Base-by-base conservation (phyloP, 768 basidiomycete species). In the Psilocybe azurescens region DNA sequence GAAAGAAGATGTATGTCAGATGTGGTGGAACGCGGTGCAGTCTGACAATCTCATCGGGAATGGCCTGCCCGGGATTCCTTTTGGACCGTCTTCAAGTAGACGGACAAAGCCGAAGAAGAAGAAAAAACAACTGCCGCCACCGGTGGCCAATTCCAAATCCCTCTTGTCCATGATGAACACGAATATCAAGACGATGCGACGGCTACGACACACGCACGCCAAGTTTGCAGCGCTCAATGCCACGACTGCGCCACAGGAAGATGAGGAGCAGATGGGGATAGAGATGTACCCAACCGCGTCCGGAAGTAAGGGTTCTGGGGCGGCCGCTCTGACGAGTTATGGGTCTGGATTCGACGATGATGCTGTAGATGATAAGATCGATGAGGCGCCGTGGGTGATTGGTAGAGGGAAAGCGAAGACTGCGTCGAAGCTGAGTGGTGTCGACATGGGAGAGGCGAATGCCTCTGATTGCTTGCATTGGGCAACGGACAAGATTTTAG, bases 21-120 rank as follows among this genome's bases (percentile, higher is more conserved):
- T 89, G 5, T 94, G 93, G 93, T 94, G 92, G 92, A 79, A 83
- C 30, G 89, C 88, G 3, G 81, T 87, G 39, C 85, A 86, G 65
- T 86, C 84, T 2, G 86, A 89, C 66, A 69, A 78, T 1, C 77
- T 92, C 20, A 73, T 91, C 29, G 83, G 80, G 28, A 89, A 88
- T 61, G 90, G 89, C 9, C 76, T 93, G 28, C 90, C 89, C 3
- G 72, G 73, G 16, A 82, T 86, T 39, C 83, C 77, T 16, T 79
- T 73, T 68, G 76, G 73, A 32, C 75, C 72, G 9, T 78, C 82
- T 7, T 73, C 65, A 36, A 65, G 60, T 49, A 50, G 46, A 18
- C 53, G 47, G 28, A 54, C 52, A 50, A 66, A 64, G 49, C 18
- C 47, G 55, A 62, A 61, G 29, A 63, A 59, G 62, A 65, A 36